Percentiles rank a stretch among this genome's conserved stretches.
Conservation (phyloP, 805 yeast species). For the Ogataea pilisensis region DNA sequence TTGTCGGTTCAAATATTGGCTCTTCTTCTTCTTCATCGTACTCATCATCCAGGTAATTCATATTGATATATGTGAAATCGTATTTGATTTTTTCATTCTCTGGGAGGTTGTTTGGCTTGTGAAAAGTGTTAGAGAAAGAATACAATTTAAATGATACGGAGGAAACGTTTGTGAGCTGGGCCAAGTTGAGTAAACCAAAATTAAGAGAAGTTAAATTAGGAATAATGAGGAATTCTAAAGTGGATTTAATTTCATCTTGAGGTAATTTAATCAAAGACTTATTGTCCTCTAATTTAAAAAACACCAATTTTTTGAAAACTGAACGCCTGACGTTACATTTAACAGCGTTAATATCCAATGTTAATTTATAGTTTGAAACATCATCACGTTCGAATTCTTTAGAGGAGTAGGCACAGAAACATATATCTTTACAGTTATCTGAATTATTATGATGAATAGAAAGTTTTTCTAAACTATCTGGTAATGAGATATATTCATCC, state of each 20-base stretch:
- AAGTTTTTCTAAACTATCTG: conserved; percentile 12
- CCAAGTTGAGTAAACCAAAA: conserved; percentile 7
- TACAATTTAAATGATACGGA: conserved; percentile 7
- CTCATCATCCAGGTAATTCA: conserved; percentile 8
- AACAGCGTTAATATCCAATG: conserved; percentile 15
- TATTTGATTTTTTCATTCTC: background rate
- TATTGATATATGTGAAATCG: conserved; percentile 14
- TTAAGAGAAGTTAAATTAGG: conserved; percentile 14
- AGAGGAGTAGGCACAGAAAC: conserved; percentile 4
- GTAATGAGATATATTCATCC: conserved; percentile 16
- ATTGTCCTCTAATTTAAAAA: conserved; percentile 5
- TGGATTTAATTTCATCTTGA: background rate
- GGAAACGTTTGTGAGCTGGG: background rate
- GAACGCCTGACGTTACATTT: conserved; percentile 7
- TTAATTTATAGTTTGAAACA: conserved; percentile 1
- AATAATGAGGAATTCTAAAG: conserved; percentile 11
- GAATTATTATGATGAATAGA: conserved; percentile 16
- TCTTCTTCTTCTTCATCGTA: conserved; percentile 3
- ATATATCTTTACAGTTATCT: conserved; percentile 14
- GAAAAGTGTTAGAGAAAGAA: conserved; percentile 15
- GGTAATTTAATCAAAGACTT: conserved; percentile 5
- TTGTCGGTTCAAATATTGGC: background rate
- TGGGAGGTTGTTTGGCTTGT: conserved; percentile 16
- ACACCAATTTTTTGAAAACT: background rate
- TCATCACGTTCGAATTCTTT: background rate